Evolutionary conservation across 345 rosid genomes (phyloP).

Genomic region (Eucalyptus sp.): DNA sequence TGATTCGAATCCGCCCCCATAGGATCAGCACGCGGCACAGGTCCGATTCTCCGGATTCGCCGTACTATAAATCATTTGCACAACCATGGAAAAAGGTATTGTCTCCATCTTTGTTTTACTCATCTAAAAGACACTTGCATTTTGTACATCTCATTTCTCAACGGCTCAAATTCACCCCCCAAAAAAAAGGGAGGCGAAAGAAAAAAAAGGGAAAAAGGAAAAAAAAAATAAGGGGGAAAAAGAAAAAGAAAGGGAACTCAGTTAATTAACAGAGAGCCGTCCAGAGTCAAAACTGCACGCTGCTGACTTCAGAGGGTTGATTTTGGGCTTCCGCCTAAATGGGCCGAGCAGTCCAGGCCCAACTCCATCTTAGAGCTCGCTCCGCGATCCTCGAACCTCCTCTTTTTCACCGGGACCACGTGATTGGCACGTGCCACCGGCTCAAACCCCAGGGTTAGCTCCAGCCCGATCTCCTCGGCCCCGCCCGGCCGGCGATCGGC

Average conservation of each 20-base stretch:
- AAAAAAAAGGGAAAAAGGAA: accelerated
- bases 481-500: neutral
- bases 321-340: neutral
- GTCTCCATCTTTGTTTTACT: neutral
- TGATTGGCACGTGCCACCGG: conserved; percentile 36
- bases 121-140: neutral
- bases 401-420: conserved; percentile 72
- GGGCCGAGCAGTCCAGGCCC: conserved; percentile 19
- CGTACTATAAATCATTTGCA: neutral
- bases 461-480: conserved; percentile 9
- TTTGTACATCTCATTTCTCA: neutral
- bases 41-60: neutral
- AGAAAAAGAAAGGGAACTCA: neutral
- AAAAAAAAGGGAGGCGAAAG: neutral
- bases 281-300: neutral
- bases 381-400: conserved; percentile 23
- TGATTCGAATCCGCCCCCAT: neutral
- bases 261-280: neutral
- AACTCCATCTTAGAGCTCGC: conserved; percentile 51
- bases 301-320: neutral
- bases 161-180: neutral
- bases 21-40: neutral
- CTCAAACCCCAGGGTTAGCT: conserved; percentile 56
- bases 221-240: neutral
- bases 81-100: neutral